phyloP scores from a whole-genome alignment of 2,329 filamentous ascomycete genomes.

The Thermoascus crustaceus region DNA sequence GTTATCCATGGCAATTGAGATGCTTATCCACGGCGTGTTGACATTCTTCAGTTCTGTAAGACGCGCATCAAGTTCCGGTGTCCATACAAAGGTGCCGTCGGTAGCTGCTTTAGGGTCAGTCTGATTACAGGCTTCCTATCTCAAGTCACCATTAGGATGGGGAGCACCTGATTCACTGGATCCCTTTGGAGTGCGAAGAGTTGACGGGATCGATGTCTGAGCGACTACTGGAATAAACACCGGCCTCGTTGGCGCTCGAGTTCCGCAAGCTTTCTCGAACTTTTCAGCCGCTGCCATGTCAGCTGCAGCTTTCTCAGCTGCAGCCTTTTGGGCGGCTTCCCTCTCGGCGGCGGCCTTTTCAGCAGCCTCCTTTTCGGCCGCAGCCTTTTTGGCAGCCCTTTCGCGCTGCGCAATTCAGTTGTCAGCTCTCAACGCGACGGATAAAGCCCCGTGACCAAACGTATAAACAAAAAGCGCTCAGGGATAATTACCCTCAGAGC shows the following conservation, averaged over 20 bases:
- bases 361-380: background rate
- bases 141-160: too few species aligned
- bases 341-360: slow-evolving; percentile 1
- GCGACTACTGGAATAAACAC: background rate
- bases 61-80: slow-evolving; percentile 13
- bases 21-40: slow-evolving; percentile 15
- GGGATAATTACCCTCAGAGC: slow-evolving; percentile 9
- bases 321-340: background rate
- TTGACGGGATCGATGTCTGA: background rate
- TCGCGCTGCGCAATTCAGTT: background rate
- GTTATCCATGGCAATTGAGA: slow-evolving; percentile 14
- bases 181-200: background rate
- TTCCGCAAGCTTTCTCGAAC: background rate
- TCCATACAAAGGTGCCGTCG: too few species aligned
- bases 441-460: background rate
- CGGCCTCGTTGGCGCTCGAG: background rate
- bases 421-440: background rate
- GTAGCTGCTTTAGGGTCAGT: too few species aligned
- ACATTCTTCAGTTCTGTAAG: slow-evolving; percentile 14
- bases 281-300: background rate
- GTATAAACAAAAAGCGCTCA: background rate
- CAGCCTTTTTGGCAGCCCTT: background rate
- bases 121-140: too few species aligned
- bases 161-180: too few species aligned
- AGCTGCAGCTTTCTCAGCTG: background rate